Conservation (phyloP, 805 yeast species). For the Jamesozyma jinghongensis region DNA sequence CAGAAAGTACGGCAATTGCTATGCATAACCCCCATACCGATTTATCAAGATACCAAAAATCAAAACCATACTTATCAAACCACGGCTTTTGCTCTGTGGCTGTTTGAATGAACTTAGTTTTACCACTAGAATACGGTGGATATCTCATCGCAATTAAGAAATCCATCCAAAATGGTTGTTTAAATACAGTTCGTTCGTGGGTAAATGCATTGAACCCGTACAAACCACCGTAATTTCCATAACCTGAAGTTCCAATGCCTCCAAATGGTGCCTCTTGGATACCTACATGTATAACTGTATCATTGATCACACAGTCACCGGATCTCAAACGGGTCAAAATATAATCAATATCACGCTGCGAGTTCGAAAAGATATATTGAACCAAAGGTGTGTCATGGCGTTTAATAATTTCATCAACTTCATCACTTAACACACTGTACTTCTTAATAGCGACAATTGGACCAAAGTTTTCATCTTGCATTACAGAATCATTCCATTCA, state of each 20-base stretch:
- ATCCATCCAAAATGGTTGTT: constrained; percentile 61
- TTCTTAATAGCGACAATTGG: constrained; percentile 72
- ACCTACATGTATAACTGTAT: constrained; percentile 62
- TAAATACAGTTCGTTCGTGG: constrained; percentile 59
- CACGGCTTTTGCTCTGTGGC: constrained; percentile 28
- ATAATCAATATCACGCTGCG: constrained; percentile 38
- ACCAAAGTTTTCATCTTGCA: constrained; percentile 75
- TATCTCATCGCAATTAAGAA: constrained; percentile 49
- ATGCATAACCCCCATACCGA: neutral
- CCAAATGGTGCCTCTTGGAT: constrained; percentile 75
- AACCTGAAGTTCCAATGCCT: constrained; percentile 80
- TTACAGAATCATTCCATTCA: constrained; percentile 54
- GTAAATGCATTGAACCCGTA: constrained; percentile 61
- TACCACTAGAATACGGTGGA: constrained; percentile 44
- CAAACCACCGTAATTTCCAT: constrained; percentile 74
- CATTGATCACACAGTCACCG: constrained; percentile 66
- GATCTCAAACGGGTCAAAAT: constrained; percentile 52
- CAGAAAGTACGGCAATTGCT: neutral
- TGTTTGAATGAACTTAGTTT: constrained; percentile 23
- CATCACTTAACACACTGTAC: constrained; percentile 38
- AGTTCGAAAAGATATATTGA: constrained; percentile 53
- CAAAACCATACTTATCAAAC: constrained; percentile 33
- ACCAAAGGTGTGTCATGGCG: constrained; percentile 75
- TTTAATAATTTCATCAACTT: constrained; percentile 36
- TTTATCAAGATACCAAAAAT: constrained; percentile 6